A percentile compares a stretch with the other conserved stretches of the same genome.
Evolutionary conservation across 2,329 filamentous ascomycete species (phyloP).

Genomic region (Claviceps monticola): DNA sequence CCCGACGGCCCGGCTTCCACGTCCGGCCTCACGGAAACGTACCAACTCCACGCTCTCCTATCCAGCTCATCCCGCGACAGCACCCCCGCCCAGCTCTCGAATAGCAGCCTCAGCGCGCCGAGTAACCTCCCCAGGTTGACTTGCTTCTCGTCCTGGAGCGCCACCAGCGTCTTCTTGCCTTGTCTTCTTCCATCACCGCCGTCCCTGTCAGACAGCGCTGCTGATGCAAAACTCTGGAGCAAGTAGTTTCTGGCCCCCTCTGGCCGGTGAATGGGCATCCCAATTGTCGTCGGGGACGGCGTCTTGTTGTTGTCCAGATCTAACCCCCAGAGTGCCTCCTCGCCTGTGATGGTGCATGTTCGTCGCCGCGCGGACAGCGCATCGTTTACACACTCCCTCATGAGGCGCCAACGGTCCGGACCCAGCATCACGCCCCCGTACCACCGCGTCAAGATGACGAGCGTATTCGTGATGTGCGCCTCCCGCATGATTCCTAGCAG

Average conservation of each 20-base stretch:
- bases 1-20: conserved; percentile 61
- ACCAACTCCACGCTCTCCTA: conserved; percentile 68
- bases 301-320: conserved; percentile 39
- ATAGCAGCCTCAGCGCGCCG: conserved; percentile 57
- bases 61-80: conserved; percentile 56
- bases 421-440: conserved; percentile 49
- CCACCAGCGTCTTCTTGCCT: conserved; percentile 36
- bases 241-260: conserved; percentile 51
- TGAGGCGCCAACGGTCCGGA: conserved; percentile 47
- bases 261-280: conserved; percentile 61
- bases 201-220: conserved; percentile 18
- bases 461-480: conserved; percentile 32
- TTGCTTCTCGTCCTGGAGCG: conserved; percentile 46
- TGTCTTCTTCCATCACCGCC: conserved; percentile 9
- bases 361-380: conserved; percentile 35
- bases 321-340: conserved; percentile 47
- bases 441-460: conserved; percentile 48
- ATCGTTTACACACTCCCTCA: conserved; percentile 41
- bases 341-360: conserved; percentile 21
- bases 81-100: conserved; percentile 57
- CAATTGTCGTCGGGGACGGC: conserved; percentile 24
- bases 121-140: conserved; percentile 57
- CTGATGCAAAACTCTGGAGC: conserved; percentile 41
- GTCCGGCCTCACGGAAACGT: conserved; percentile 60
- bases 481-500: conserved; percentile 40